These are phyloP conservation scores for Lithocarpus polystachyus DNA, from an alignment of 306 rosid genomes.

Conservation along the genomic window DNA sequence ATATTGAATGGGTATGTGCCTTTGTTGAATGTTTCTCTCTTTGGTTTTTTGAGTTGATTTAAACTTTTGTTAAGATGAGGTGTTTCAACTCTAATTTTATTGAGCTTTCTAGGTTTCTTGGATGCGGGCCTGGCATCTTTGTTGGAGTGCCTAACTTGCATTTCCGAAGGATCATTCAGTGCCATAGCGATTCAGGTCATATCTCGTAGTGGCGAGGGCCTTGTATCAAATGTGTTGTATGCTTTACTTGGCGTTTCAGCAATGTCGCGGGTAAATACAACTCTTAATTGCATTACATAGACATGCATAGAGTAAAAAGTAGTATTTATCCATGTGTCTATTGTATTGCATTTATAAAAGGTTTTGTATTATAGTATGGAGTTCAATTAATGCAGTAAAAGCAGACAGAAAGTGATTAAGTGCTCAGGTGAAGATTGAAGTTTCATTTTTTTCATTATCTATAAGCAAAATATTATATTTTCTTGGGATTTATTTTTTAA, in stretches of 20 bases:
- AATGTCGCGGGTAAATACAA: slow-evolving; percentile 78
- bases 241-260: slow-evolving; percentile 98
- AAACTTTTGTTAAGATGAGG: neutral
- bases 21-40: neutral
- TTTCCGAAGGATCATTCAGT: slow-evolving; percentile 65
- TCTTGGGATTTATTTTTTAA: neutral
- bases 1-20: neutral
- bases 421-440: neutral
- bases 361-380: neutral
- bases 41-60: neutral
- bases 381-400: neutral
- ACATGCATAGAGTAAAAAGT: neutral
- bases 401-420: neutral
- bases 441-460: neutral
- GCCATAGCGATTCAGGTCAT: slow-evolving; percentile 64
- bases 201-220: slow-evolving; percentile 92
- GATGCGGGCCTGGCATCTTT: slow-evolving; percentile 72
- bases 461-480: neutral
- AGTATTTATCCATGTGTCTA: neutral
- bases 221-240: slow-evolving; percentile 86
- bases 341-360: neutral
- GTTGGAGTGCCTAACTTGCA: slow-evolving; percentile 53
- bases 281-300: neutral
- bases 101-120: slow-evolving; percentile 69
- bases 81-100: slow-evolving; percentile 20